These are phyloP conservation scores for Leptographium wingfieldii DNA, from an alignment of 2,329 filamentous ascomycete species.

Conservation along the genomic window DNA sequence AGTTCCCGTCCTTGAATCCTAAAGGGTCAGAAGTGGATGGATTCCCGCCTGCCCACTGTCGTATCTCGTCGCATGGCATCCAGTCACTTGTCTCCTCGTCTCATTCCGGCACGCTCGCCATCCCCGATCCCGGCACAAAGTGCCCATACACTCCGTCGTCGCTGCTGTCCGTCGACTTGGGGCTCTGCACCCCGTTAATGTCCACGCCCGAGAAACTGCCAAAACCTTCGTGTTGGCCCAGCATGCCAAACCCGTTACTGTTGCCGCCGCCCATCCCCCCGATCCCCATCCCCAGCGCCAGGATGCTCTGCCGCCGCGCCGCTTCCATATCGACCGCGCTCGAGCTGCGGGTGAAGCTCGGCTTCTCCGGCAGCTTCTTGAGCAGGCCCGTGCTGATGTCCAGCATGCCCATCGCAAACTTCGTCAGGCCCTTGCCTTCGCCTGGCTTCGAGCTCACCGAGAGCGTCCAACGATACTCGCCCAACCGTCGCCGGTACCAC, in stretches of 20 bases:
- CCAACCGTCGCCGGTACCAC: slow-evolving; percentile 75
- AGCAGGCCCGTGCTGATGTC: slow-evolving; percentile 59
- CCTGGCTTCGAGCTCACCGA: slow-evolving; percentile 67
- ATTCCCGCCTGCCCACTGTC: background rate
- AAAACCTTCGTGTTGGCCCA: slow-evolving; percentile 20
- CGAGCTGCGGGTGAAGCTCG: slow-evolving; percentile 44
- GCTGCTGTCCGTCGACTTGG: slow-evolving; percentile 35
- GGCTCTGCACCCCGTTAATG: slow-evolving; percentile 38
- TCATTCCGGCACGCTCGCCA: slow-evolving; percentile 16
- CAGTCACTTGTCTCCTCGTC: background rate
- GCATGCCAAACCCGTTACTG: slow-evolving; percentile 17
- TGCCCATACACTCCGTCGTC: slow-evolving; percentile 44
- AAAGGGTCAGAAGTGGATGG: too few species aligned
- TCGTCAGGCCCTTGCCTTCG: slow-evolving; percentile 43
- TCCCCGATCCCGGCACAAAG: slow-evolving; percentile 17
- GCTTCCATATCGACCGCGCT: slow-evolving; percentile 35
- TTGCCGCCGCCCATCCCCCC: slow-evolving; percentile 15
- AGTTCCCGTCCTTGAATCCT: background rate
- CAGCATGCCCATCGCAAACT: slow-evolving; percentile 66
- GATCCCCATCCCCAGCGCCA: slow-evolving; percentile 9
- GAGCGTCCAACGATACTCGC: slow-evolving; percentile 90
- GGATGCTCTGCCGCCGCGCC: slow-evolving; percentile 12
- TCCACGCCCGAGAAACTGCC: slow-evolving; percentile 34
- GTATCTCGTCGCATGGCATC: background rate
- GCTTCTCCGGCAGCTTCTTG: slow-evolving; percentile 59